phyloP scores from a whole-genome alignment of 441 rosid genomes.

The Aquilaria agallochum region DNA sequence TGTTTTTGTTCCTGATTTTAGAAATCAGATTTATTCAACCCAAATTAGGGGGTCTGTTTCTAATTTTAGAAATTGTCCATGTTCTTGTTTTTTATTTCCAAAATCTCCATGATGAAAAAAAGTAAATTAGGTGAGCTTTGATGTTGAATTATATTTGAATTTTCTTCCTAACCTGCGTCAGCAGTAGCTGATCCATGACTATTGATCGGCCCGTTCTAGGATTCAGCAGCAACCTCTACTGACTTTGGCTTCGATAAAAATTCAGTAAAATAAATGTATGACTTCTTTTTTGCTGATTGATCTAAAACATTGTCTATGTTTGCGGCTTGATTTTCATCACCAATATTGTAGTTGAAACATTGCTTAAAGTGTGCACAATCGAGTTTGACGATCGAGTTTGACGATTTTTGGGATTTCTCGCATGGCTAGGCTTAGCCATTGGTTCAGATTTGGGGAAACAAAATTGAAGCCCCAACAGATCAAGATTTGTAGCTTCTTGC shows the following conservation, averaged over 20 bases:
- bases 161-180: conserved; percentile 31
- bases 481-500: too few species aligned
- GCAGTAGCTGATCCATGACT: conserved; percentile 29
- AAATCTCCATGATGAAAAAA: conserved; percentile 54
- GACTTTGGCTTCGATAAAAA: conserved; percentile 32
- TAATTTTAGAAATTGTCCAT: conserved; percentile 34
- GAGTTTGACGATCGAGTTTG: too few species aligned
- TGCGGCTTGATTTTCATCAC: conserved; percentile 19
- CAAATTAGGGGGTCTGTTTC: conserved; percentile 35
- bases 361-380: not conserved
- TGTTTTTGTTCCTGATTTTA: conserved; percentile 38
- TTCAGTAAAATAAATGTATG: conserved; percentile 24
- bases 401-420: too few species aligned
- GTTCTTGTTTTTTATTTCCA: conserved; percentile 23
- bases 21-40: conserved; percentile 36
- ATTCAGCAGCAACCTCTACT: conserved; percentile 31
- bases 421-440: too few species aligned
- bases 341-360: conserved; percentile 12
- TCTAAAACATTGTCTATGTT: conserved; percentile 17
- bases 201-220: conserved; percentile 19
- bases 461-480: too few species aligned
- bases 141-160: conserved; percentile 63
- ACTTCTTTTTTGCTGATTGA: conserved; percentile 20
- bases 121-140: conserved; percentile 94
- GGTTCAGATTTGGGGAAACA: too few species aligned